These are phyloP conservation scores for Astrothelium macrocarpum DNA, from an alignment of 495 filamentous ascomycete genomes.

Conservation along the genomic window DNA sequence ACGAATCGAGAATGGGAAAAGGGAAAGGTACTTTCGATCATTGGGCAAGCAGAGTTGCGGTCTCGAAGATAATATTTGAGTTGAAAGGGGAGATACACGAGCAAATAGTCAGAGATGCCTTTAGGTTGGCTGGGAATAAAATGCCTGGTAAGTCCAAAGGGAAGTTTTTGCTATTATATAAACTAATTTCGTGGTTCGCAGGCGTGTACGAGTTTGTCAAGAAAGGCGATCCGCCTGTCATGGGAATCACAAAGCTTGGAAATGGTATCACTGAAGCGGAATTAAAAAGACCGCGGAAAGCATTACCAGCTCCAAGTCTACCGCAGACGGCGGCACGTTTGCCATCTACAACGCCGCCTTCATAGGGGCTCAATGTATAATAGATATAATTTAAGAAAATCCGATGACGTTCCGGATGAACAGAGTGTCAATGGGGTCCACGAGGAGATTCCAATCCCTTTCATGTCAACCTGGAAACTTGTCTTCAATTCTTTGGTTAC, in stretches of 20 bases:
- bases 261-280: constrained; percentile 70
- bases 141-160: constrained; percentile 62
- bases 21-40: constrained; percentile 96
- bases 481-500: not conserved
- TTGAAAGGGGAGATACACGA: constrained; percentile 87
- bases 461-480: not conserved
- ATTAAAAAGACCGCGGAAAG: constrained; percentile 59
- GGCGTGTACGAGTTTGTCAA: constrained; percentile 89
- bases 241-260: constrained; percentile 85
- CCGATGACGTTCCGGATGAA: not conserved
- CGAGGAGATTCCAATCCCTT: not conserved
- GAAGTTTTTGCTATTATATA: too few species aligned
- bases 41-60: constrained; percentile 80
- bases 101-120: constrained; percentile 86
- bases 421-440: not conserved
- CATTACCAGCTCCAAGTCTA: not conserved
- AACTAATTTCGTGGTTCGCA: constrained; percentile 26
- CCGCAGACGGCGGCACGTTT: not conserved
- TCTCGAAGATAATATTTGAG: constrained; percentile 86
- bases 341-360: not conserved
- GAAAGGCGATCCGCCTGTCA: constrained; percentile 82
- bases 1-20: constrained; percentile 96
- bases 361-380: not conserved
- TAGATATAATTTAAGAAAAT: not conserved
- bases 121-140: constrained; percentile 89